Base-by-base conservation (phyloP, 78 protist species). In the Paulinella micropora region DNA sequence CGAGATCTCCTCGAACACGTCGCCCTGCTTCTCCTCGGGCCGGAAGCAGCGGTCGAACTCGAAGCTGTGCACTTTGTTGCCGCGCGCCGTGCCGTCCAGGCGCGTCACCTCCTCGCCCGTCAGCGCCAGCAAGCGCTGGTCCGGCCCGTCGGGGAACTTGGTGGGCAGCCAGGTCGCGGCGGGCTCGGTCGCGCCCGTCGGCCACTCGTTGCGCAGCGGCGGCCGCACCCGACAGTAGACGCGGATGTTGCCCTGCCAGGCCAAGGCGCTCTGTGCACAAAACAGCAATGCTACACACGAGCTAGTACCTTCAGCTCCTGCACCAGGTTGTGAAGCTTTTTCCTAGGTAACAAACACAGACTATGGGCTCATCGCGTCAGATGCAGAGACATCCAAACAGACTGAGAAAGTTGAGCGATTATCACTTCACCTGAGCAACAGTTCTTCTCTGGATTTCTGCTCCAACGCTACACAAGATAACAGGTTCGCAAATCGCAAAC, bases 161-260 rank as follows among this genome's bases (percentile, higher is more conserved):
- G n/a, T n/a, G n/a, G n/a, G n/a, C n/a, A n/a, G n/a, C n/a, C n/a
- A n/a, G n/a, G n/a, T n/a, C n/a, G n/a, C n/a, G n/a, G n/a, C n/a
- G n/a, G n/a, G n/a, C 77, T 67, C 77, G 36, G 77, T 67, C 28
- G 77, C 28, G 26, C 28, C 36, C 28, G 26, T 28, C 77, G 77
- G 77, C 36, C 26, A 67, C 77, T 67, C 77, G 28, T 29, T 29
- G 36, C 26, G 36, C 77, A 67, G 83, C 23, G 79, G 34, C 29
- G 89, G 89, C 39, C 89, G 2, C 35, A 87, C n/a, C n/a, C 89
- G 89, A 23, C 89, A 87, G 37, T 41, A 87, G 73, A 87, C 89
- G 28, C 89, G 89, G 83, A 87, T 87, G 41, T 39, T 87, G 34
- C 89, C 89, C 37, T n/a, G n/a, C n/a, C n/a, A n/a, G n/a, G n/a